A percentile compares a stretch with the other conserved stretches of the same genome.
These are phyloP conservation scores for Phaseolus coccineus DNA, from an alignment of 331 rosid genomes.

Conservation along the genomic window DNA sequence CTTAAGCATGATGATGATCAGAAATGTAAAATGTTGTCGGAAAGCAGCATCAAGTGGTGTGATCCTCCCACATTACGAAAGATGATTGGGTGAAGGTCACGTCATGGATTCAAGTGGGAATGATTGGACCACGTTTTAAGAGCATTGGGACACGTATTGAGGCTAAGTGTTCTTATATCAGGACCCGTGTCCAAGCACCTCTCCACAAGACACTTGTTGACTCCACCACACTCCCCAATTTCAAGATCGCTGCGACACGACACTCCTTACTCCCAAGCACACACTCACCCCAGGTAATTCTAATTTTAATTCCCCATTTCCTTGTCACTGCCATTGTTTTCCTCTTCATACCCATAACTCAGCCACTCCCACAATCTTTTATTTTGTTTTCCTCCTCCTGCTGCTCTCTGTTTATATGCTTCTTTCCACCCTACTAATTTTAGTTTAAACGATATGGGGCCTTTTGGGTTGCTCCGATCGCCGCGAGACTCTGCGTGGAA, in stretches of 20 bases:
- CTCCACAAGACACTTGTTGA: conserved; percentile 83
- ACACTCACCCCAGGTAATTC: conserved; percentile 39
- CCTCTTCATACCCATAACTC: background rate
- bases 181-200: conserved; percentile 56
- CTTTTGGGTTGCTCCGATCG: background rate
- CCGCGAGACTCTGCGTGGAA: background rate
- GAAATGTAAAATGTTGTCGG: conserved; percentile 55
- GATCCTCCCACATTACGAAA: conserved; percentile 43
- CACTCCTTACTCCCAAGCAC: conserved; percentile 26
- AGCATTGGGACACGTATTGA: too few relatives aligned
- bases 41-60: conserved; percentile 48
- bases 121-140: conserved; percentile 73
- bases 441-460: background rate
- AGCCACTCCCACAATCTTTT: background rate
- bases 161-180: conserved; percentile 52
- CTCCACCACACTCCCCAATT: conserved; percentile 52
- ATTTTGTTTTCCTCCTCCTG: background rate
- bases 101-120: conserved; percentile 27
- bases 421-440: background rate
- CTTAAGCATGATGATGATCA: conserved; percentile 36
- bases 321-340: conserved; percentile 9
- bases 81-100: conserved; percentile 47
- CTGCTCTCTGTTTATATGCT: background rate
- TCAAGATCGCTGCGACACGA: conserved; percentile 49
- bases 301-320: background rate